Evolutionary conservation across 208 protist species (phyloP), one percentile per base, ranked within the genome.

Genomic region (Leishmania braziliensis): DNA sequence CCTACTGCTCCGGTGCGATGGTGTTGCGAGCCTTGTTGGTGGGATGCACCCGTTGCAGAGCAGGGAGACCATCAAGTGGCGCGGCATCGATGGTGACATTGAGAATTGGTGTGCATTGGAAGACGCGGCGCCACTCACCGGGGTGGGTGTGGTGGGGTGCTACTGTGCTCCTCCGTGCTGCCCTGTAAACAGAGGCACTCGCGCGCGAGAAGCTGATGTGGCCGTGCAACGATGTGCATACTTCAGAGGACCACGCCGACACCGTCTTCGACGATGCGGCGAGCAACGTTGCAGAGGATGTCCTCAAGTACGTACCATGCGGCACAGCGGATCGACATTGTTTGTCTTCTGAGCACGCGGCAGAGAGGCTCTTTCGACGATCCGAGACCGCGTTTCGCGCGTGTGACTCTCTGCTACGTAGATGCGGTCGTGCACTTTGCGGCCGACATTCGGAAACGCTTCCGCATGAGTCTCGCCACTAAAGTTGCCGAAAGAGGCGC

Each of bases 61-160:
- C 58, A 72, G 91, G 1, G 85, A 79, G 33, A 53, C 51, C 39
- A 89, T 91, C 29, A 87, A 87, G 78, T 65, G 85, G 20, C 91
- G 89, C 69, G 88, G 86, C 76, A 39, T 50, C 48, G 69, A 77
- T 26, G 56, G 71, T 62, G 10, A 82, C 23, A 51, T 91, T 0
- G 80, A 88, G 10, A 69, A 81, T n/a, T 89, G 89, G 69, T 91
- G 89, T 50, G 74, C 92, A 16, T 60, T 91, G 48, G 91, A 95
- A 71, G 92, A 76, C 2, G 1, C 72, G n/a, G n/a, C 71, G 3
- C 65, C 58, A 3, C 70, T 84, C 4, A 75, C 82, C 18, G 74
- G 81, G 5, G 73, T 84, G 0, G 86, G 78, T 12, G 66, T 75
- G 16, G 76, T 89, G 50, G 88, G 91, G 1, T 84, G 88, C 62